Conservation (phyloP, 83 land plant species). For the Isoetes engelmannii region DNA sequence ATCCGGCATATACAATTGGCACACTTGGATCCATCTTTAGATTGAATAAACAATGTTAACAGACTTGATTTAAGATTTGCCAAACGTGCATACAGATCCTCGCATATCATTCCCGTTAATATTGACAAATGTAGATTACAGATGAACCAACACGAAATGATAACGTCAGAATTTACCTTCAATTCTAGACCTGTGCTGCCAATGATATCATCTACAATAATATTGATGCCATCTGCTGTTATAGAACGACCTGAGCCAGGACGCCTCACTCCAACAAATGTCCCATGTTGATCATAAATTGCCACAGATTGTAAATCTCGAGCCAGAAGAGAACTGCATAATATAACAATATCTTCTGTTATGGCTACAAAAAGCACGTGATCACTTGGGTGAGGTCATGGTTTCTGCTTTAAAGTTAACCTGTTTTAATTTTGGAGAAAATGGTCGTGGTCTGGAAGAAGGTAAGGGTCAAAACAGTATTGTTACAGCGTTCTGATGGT, state of each 20-base stretch:
- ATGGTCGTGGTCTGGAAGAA: too few species aligned
- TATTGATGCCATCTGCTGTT: conserved; percentile 60
- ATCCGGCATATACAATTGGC: conserved; percentile 95
- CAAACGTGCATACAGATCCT: too few species aligned
- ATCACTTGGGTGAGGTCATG: too few species aligned
- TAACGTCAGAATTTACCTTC: conserved; percentile 45
- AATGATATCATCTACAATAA: conserved; percentile 81
- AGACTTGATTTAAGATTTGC: too few species aligned
- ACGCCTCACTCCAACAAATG: conserved; percentile 83
- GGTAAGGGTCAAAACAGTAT: too few species aligned
- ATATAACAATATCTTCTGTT: too few species aligned
- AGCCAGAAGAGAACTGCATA: conserved; percentile 80
- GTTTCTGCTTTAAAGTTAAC: too few species aligned
- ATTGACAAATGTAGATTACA: not conserved
- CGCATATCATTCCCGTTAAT: too few species aligned
- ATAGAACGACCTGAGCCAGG: conserved; percentile 81
- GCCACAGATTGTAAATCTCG: conserved; percentile 90
- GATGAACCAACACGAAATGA: not conserved
- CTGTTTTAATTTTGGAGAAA: too few species aligned
- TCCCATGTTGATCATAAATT: conserved; percentile 80
- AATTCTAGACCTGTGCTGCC: conserved; percentile 89
- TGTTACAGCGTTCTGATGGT: too few species aligned
- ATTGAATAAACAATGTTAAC: too few species aligned
- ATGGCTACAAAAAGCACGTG: too few species aligned
- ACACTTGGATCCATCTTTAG: conserved; percentile 90